Evolutionary conservation across 768 basidiomycete species (phyloP).

Genomic region (Tylopilus sp.): DNA sequence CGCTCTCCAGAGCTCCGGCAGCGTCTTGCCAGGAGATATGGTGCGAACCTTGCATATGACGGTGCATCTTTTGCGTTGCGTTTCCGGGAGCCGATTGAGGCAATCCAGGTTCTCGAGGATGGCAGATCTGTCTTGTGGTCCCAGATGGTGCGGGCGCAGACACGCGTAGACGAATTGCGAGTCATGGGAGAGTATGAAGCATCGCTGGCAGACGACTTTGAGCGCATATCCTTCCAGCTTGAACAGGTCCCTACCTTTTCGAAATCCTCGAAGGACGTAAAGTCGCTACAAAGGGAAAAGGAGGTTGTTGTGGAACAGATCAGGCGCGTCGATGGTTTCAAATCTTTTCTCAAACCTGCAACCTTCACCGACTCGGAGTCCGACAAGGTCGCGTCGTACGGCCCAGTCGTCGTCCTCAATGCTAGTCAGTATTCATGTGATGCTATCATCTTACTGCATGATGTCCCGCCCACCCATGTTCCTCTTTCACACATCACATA

Average conservation of each 20-base stretch:
- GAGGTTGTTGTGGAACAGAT: conserved; percentile 27
- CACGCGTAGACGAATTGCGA: conserved; percentile 27
- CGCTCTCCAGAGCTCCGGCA: conserved; percentile 20
- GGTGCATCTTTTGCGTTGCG: conserved; percentile 29
- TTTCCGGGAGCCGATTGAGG: conserved; percentile 20
- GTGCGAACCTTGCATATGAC: conserved; percentile 21
- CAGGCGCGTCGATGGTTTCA: conserved; percentile 31
- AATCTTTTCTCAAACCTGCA: conserved; percentile 26
- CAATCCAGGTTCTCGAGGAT: conserved; percentile 30
- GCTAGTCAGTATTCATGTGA: conserved; percentile 21
- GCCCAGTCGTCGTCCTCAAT: conserved; percentile 38
- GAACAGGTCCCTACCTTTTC: conserved; percentile 10
- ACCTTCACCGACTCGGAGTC: conserved; percentile 28
- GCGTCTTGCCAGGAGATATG: conserved; percentile 9
- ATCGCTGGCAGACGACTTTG: conserved; percentile 21
- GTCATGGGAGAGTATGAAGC: conserved; percentile 14
- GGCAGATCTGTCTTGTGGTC: conserved; percentile 35
- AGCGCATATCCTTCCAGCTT: conserved; percentile 17
- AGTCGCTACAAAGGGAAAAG: conserved; percentile 25
- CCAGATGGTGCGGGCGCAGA: conserved; percentile 27
- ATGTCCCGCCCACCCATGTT: conserved; percentile 14
- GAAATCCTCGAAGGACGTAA: conserved; percentile 15
- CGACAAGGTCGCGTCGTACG: conserved; percentile 24
- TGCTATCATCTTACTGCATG: conserved; percentile 20
- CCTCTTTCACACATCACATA: conserved; percentile 17